A percentile compares a stretch with the other conserved stretches of the same genome.
Conservation (phyloP, 139 green algal genomes). For the Klebsormidium nitens region DNA sequence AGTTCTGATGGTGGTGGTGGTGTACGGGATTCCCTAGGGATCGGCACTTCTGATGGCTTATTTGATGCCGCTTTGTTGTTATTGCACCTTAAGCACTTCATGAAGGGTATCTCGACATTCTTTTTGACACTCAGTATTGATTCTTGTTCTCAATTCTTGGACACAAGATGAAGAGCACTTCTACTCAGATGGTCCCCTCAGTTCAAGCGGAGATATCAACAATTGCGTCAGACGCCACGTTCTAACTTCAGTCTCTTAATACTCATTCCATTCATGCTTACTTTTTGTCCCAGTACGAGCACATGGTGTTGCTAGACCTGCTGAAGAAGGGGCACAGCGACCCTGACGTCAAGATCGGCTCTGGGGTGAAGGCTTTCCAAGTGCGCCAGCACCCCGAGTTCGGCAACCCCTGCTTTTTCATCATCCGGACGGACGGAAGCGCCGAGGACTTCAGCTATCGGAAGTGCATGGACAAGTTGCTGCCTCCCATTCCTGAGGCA, state of each 20-base stretch:
- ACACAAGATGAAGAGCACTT: neutral
- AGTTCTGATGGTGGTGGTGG: too few species aligned
- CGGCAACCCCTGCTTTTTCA: slow-evolving; percentile 29
- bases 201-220: too few species aligned
- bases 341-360: slow-evolving; percentile 21
- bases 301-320: slow-evolving; percentile 40
- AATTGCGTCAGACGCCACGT: neutral
- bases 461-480: slow-evolving; percentile 42
- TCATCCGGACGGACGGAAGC: slow-evolving; percentile 36
- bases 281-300: slow-evolving; percentile 35
- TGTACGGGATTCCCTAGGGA: too few species aligned
- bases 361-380: slow-evolving; percentile 26
- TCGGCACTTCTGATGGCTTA: neutral
- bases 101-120: neutral
- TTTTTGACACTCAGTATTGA: neutral
- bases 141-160: neutral
- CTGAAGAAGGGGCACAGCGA: slow-evolving; percentile 39
- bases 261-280: neutral
- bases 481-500: slow-evolving; percentile 16
- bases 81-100: neutral
- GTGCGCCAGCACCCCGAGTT: slow-evolving; percentile 38
- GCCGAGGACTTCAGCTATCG: slow-evolving; percentile 47
- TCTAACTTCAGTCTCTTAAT: slow-evolving; percentile 5
- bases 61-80: neutral
- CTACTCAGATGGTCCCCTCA: neutral